Evolutionary conservation across 495 filamentous ascomycete genomes (phyloP).

Genomic region (Tetracladium setigerum): DNA sequence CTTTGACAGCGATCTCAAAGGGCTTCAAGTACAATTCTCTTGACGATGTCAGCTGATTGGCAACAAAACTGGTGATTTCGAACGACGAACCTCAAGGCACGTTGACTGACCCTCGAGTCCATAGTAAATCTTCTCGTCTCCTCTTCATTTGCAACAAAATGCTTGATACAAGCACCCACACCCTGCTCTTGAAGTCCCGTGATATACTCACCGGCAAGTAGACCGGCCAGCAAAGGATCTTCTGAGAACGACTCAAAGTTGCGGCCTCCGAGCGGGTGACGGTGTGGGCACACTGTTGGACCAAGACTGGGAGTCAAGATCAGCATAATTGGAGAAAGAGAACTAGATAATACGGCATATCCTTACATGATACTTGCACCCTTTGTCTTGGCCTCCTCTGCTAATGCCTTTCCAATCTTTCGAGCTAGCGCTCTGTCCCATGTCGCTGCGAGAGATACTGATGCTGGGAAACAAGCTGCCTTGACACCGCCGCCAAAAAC

Average conservation of each 20-base stretch:
- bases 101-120: slow-evolving; percentile 53
- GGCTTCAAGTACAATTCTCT: slow-evolving; percentile 69
- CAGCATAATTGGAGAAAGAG: background rate
- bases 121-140: slow-evolving; percentile 62
- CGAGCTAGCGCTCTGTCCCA: slow-evolving; percentile 57
- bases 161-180: slow-evolving; percentile 64
- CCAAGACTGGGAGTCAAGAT: slow-evolving; percentile 58
- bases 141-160: slow-evolving; percentile 72
- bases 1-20: slow-evolving; percentile 59
- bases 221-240: slow-evolving; percentile 63
- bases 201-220: slow-evolving; percentile 52
- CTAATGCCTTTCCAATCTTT: slow-evolving; percentile 51
- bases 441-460: slow-evolving; percentile 49
- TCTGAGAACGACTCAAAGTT: slow-evolving; percentile 70
- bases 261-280: slow-evolving; percentile 64
- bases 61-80: too few relatives aligned
- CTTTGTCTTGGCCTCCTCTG: slow-evolving; percentile 59
- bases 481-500: background rate
- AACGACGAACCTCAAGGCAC: too few relatives aligned
- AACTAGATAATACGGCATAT: slow-evolving; percentile 62
- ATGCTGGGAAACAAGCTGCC: background rate
- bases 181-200: slow-evolving; percentile 62
- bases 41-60: too few relatives aligned
- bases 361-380: slow-evolving; percentile 61
- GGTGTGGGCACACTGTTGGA: slow-evolving; percentile 67